phyloP scores from a whole-genome alignment of 2,329 filamentous ascomycete genomes.

The Dothideomycetes sp. region DNA sequence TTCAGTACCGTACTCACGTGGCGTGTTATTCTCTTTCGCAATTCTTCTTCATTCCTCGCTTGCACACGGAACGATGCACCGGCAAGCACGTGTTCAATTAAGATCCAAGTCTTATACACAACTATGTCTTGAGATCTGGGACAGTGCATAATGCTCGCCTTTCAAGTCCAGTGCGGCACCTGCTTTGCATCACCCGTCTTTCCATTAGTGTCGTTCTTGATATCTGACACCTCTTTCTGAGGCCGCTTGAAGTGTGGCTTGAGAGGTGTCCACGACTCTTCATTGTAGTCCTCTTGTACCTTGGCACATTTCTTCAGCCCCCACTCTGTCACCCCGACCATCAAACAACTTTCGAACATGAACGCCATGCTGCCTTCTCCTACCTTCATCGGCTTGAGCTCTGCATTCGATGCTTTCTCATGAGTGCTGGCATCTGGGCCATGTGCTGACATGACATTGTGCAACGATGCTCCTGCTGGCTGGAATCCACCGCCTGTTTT shows the following conservation, averaged over 20 bases:
- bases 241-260: slow-evolving; percentile 36
- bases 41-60: too few relatives aligned
- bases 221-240: slow-evolving; percentile 16
- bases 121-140: too few relatives aligned
- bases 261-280: slow-evolving; percentile 64
- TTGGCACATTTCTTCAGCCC: slow-evolving; percentile 61
- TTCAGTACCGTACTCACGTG: too few relatives aligned
- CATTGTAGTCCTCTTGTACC: slow-evolving; percentile 64
- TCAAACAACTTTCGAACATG: slow-evolving; percentile 61
- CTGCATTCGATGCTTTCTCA: slow-evolving; percentile 47
- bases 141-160: too few relatives aligned
- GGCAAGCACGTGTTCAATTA: too few relatives aligned
- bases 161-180: slow-evolving; percentile 22
- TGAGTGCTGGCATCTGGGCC: slow-evolving; percentile 51
- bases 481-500: slow-evolving; percentile 48
- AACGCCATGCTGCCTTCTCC: slow-evolving; percentile 55
- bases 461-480: slow-evolving; percentile 50
- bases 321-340: slow-evolving; percentile 66
- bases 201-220: slow-evolving; percentile 18
- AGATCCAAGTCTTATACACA: too few relatives aligned
- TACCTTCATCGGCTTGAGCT: slow-evolving; percentile 49
- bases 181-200: slow-evolving; percentile 20
- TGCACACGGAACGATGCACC: too few relatives aligned
- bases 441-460: slow-evolving; percentile 34
- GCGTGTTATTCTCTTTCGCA: too few relatives aligned